Evolutionary conservation across 352 stramenopile genomes (phyloP), one percentile per base, ranked within the genome.

Genomic region (Pythium phragmitis): DNA sequence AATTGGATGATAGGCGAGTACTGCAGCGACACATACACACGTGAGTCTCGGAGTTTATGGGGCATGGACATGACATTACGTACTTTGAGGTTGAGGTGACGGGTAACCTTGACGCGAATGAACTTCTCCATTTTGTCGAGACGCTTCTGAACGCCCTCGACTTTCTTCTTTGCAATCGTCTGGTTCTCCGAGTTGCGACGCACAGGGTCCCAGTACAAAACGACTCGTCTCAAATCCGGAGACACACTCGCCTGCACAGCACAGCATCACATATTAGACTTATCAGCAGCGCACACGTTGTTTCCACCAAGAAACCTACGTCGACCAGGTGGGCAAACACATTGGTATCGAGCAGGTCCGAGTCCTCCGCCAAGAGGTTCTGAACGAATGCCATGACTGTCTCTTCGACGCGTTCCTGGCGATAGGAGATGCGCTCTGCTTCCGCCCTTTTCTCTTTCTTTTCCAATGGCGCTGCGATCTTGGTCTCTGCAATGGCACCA

Each of bases 41-140:
- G 3, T 39, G 7, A 39, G 34, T 39, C 34, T 39, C 11, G 7
- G 7, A 34, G 19, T 7, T 16, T 52, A 52, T 34, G 19, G 28
- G 6, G 1, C 45, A 33, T 11, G 6, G n/a, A n/a, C 21, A 3
- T 8, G 11, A 23, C 5, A 4, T 16, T 21, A 47, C 67, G 19
- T 68, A 91, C 84, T 78, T 94, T 94, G 36, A 94, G 67, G 60
- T 94, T 92, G 53, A 94, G 69, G 54, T 87, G 81, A 30, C 85
- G 76, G 21, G 85, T 87, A 43, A 94, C 80, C 42, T 82, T 79
- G 36, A 80, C 74, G 33, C 82, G 80, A 45, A 94, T 70, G 74
- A 82, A 94, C 19, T 76, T 72, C 71, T 91, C 78, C 21, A 88
- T 72, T 33, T 74, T 78, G 52, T 80, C 68, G 33, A 94, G 80